Evolutionary conservation across 2,329 filamentous ascomycete genomes (phyloP).

Genomic region (Thelonectria discophora): DNA sequence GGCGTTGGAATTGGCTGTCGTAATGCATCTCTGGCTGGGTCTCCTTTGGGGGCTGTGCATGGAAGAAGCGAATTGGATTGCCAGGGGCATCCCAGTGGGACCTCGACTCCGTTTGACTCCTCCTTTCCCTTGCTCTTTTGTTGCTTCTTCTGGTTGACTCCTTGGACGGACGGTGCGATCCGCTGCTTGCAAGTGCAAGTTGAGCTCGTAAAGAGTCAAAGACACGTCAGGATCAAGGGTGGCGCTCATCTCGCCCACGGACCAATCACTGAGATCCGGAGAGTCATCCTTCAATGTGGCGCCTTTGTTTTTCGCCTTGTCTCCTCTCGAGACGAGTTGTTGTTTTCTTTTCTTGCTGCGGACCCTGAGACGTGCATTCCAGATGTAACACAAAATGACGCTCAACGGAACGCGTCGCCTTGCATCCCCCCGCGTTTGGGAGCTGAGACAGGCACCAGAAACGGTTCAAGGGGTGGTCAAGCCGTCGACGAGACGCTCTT

Average conservation of each 20-base stretch:
- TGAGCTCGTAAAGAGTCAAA: slow-evolving; percentile 20
- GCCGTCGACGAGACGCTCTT: neutral
- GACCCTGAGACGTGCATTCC: slow-evolving; percentile 28
- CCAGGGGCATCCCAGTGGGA: slow-evolving; percentile 19
- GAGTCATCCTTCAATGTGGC: slow-evolving; percentile 33
- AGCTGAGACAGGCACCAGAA: neutral
- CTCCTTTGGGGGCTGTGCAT: slow-evolving; percentile 20
- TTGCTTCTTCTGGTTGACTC: neutral
- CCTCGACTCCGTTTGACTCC: neutral
- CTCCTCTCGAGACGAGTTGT: neutral
- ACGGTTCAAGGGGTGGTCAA: too few relatives aligned
- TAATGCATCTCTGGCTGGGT: slow-evolving; percentile 8
- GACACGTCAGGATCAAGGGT: slow-evolving; percentile 36
- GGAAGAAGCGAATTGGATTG: slow-evolving; percentile 2
- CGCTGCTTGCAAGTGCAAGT: too few relatives aligned
- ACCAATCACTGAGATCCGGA: slow-evolving; percentile 31
- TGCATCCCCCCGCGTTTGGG: neutral
- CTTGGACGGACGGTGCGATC: too few relatives aligned
- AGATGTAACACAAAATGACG: slow-evolving; percentile 9
- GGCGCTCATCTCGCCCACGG: slow-evolving; percentile 15
- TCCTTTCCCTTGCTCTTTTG: slow-evolving; percentile 18
- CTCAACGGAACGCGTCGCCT: neutral
- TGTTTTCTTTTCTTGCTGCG: neutral
- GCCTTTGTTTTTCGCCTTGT: neutral
- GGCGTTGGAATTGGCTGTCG: slow-evolving; percentile 1